These are phyloP conservation scores for Plenodomus lindquistii DNA, from an alignment of 2,329 filamentous ascomycete species.

Conservation along the genomic window DNA sequence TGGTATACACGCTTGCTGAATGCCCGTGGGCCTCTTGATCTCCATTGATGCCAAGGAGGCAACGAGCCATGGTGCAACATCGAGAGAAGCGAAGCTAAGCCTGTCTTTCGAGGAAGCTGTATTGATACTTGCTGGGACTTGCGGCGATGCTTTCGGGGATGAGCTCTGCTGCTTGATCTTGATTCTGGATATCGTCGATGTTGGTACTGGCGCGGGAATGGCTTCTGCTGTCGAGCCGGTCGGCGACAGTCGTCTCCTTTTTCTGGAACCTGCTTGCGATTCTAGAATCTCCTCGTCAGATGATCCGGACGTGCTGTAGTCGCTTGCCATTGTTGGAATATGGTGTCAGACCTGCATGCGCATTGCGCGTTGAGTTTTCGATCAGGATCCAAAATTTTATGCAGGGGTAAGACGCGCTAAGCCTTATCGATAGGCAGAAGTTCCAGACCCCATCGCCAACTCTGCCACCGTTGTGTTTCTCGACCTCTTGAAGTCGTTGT, in stretches of 20 bases:
- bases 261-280: conserved; percentile 39
- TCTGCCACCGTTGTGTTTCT: background rate
- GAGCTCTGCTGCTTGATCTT: conserved; percentile 33
- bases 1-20: conserved; percentile 91
- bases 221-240: conserved; percentile 14
- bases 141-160: conserved; percentile 3
- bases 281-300: conserved; percentile 34
- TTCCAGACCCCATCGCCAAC: background rate
- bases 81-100: conserved; percentile 71
- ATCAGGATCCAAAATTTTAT: conserved; percentile 32
- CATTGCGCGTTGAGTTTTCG: background rate
- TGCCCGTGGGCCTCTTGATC: conserved; percentile 85
- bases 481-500: no score
- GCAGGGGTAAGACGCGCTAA: conserved; percentile 21
- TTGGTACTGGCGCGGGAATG: conserved; percentile 12
- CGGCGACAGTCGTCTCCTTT: conserved; percentile 42
- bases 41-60: conserved; percentile 76
- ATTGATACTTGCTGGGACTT: conserved; percentile 5
- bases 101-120: conserved; percentile 40
- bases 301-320: conserved; percentile 21
- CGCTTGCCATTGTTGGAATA: conserved; percentile 16
- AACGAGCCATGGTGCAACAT: conserved; percentile 84
- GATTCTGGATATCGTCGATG: conserved; percentile 39
- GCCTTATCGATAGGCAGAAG: conserved; percentile 31
- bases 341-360: background rate